Evolutionary conservation across 2,329 filamentous ascomycete species (phyloP).

Genomic region (Fusarium secorum): DNA sequence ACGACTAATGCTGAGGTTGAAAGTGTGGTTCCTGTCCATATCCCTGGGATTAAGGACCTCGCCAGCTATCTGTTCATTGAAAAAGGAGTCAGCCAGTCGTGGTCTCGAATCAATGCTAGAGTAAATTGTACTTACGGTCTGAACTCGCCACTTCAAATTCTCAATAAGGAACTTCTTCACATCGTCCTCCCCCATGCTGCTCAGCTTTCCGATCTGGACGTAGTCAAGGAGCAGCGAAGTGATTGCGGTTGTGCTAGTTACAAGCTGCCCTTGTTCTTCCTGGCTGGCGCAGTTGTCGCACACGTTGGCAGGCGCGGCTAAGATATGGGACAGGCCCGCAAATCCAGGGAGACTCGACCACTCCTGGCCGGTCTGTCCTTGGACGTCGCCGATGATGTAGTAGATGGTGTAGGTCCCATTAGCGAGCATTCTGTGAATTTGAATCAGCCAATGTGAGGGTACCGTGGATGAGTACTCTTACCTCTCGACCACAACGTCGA

Average conservation of each 20-base stretch:
- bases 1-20: neutral
- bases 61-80: neutral
- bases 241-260: fast-evolving
- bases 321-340: fast-evolving
- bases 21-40: fast-evolving
- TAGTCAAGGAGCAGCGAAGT: too few species aligned
- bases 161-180: too few species aligned
- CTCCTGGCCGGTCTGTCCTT: too few species aligned
- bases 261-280: fast-evolving
- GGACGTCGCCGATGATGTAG: too few species aligned
- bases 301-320: fast-evolving
- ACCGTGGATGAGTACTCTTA: fast-evolving
- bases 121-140: neutral
- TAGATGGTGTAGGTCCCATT: too few species aligned
- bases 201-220: too few species aligned
- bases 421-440: fast-evolving
- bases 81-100: neutral
- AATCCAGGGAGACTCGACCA: too few species aligned
- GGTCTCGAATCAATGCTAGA: fast-evolving
- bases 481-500: too few species aligned
- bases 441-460: fast-evolving
- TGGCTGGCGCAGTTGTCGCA: too few species aligned
- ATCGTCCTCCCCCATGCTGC: fast-evolving
- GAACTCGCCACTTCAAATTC: too few species aligned
- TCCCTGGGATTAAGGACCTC: neutral